phyloP scores from a whole-genome alignment of 2,329 filamentous ascomycete species.

The Scedosporium boydii region DNA sequence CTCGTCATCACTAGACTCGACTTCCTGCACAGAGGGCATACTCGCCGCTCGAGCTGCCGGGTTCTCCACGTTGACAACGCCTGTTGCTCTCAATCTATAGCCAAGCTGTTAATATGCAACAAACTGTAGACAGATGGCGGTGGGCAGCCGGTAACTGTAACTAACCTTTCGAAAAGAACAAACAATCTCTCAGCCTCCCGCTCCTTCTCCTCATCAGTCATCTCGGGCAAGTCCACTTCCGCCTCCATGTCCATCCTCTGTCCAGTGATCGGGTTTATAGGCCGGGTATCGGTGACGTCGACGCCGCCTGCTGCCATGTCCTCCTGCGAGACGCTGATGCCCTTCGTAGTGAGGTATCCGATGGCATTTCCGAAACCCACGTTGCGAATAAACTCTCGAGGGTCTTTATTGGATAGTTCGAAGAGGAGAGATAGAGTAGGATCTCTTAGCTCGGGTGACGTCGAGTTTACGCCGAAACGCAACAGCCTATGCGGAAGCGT shows the following conservation, averaged over 20 bases:
- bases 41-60: conserved; percentile 63
- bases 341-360: conserved; percentile 64
- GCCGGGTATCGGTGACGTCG: conserved; percentile 26
- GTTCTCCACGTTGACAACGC: conserved; percentile 69
- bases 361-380: conserved; percentile 92
- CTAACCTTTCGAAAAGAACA: conserved; percentile 77
- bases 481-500: conserved; percentile 70
- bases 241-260: conserved; percentile 66
- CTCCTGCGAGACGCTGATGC: conserved; percentile 14
- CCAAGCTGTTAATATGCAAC: conserved; percentile 5
- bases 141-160: conserved; percentile 10
- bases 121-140: background rate
- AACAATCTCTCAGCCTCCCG: conserved; percentile 83
- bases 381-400: conserved; percentile 74
- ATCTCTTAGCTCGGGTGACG: conserved; percentile 62
- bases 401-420: conserved; percentile 73
- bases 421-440: conserved; percentile 74
- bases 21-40: conserved; percentile 51
- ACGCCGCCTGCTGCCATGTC: conserved; percentile 7
- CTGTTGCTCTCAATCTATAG: conserved; percentile 56
- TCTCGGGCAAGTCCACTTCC: conserved; percentile 50
- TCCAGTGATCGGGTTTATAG: conserved; percentile 78
- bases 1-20: conserved; percentile 9
- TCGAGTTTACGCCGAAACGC: conserved; percentile 64
- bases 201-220: conserved; percentile 89